A percentile compares a stretch with the other conserved stretches of the same genome.
phyloP scores from a whole-genome alignment of 768 basidiomycete species.

The Leccinum rimulosum region DNA sequence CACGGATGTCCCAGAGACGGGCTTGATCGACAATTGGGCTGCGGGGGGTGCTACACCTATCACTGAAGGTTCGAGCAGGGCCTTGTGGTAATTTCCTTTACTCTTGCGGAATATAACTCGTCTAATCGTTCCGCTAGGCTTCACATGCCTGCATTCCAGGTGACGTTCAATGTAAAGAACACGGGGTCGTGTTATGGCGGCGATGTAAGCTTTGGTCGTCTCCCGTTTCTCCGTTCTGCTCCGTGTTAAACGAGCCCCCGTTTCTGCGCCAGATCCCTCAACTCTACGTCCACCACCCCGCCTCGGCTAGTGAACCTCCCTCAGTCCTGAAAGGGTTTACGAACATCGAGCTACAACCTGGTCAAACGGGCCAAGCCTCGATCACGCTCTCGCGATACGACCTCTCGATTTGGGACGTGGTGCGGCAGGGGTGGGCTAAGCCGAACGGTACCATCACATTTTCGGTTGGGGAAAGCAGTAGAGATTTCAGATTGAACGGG shows the following conservation, averaged over 20 bases:
- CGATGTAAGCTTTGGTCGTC: slow-evolving; percentile 45
- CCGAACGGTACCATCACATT: slow-evolving; percentile 63
- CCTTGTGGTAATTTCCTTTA: slow-evolving; percentile 49
- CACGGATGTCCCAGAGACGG: slow-evolving; percentile 29
- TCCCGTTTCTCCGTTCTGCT: not conserved
- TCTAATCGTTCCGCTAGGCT: slow-evolving; percentile 40
- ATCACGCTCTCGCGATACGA: slow-evolving; percentile 68
- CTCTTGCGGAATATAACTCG: too few species aligned
- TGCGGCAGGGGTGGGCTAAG: slow-evolving; percentile 69
- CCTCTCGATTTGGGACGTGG: slow-evolving; percentile 74
- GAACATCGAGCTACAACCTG: slow-evolving; percentile 48
- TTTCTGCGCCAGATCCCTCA: slow-evolving; percentile 57
- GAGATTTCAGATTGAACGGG: slow-evolving; percentile 57
- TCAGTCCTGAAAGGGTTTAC: slow-evolving; percentile 70
- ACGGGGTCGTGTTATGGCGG: slow-evolving; percentile 57
- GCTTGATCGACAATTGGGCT: slow-evolving; percentile 53
- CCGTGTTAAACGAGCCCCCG: not conserved
- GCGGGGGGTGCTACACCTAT: slow-evolving; percentile 53
- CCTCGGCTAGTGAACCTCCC: slow-evolving; percentile 65
- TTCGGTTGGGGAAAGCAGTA: slow-evolving; percentile 66
- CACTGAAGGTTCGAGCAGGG: slow-evolving; percentile 56
- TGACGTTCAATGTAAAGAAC: slow-evolving; percentile 67
- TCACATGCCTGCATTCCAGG: slow-evolving; percentile 60
- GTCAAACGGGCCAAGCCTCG: slow-evolving; percentile 44
- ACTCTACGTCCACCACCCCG: slow-evolving; percentile 69